These are phyloP conservation scores for Linnemannia elongata DNA, from an alignment of 192 early-diverging fungal species.

Conservation along the genomic window DNA sequence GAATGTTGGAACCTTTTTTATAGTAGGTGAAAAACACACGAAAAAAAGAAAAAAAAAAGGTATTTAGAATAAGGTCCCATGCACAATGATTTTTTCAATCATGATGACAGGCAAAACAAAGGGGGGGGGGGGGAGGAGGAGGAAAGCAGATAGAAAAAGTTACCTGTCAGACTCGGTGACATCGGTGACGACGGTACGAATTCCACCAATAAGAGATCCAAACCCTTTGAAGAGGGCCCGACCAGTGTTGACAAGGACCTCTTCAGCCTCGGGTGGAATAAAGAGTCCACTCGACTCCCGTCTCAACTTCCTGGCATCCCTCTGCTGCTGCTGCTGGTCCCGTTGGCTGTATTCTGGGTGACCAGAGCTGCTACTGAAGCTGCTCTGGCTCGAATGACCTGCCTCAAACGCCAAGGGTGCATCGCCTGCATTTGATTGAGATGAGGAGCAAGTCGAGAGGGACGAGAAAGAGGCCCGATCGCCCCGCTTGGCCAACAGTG, in stretches of 20 bases:
- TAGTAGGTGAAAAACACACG: background rate
- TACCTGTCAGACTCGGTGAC: slow-evolving; percentile 52
- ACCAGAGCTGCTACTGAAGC: slow-evolving; percentile 47
- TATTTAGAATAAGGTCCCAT: background rate
- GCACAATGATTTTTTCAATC: background rate
- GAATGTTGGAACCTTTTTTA: slow-evolving; percentile 46
- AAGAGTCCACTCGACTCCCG: slow-evolving; percentile 45
- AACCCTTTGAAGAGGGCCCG: slow-evolving; percentile 54
- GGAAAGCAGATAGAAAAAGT: background rate
- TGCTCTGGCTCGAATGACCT: slow-evolving; percentile 54
- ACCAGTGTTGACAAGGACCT: slow-evolving; percentile 50
- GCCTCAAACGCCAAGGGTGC: slow-evolving; percentile 27
- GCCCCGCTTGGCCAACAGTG: slow-evolving; percentile 9
- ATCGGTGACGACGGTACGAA: slow-evolving; percentile 49
- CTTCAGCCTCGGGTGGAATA: slow-evolving; percentile 52
- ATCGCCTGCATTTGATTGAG: slow-evolving; percentile 38
- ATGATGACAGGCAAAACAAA: background rate
- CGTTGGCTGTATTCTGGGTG: slow-evolving; percentile 17
- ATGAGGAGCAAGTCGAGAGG: slow-evolving; percentile 48
- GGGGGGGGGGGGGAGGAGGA: too few relatives aligned
- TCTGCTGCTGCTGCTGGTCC: slow-evolving; percentile 20
- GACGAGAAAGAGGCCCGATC: slow-evolving; percentile 47
- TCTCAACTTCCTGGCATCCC: slow-evolving; percentile 26
- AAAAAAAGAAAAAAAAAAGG: background rate
- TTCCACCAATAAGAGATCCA: slow-evolving; percentile 43